Conservation (phyloP, 345 rosid species). For the Acer yangbiense region DNA sequence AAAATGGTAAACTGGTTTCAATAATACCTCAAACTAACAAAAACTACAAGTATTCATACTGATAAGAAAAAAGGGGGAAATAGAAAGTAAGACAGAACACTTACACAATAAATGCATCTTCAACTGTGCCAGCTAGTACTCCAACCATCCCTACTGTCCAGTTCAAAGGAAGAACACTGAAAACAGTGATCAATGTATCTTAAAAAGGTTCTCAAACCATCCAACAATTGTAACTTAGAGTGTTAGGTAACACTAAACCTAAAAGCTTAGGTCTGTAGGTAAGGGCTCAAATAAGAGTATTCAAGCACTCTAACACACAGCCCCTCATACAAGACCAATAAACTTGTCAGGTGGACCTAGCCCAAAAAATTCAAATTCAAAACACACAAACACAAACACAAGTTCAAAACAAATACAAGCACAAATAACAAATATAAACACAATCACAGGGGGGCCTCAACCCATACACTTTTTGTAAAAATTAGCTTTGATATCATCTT, state of each 20-base stretch:
- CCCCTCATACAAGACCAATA: too few relatives aligned
- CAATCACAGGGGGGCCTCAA: too few relatives aligned
- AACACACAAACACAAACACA: too few relatives aligned
- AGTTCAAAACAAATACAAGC: too few relatives aligned
- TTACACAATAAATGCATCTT: constrained; percentile 64
- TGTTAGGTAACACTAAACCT: neutral
- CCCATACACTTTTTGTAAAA: too few relatives aligned
- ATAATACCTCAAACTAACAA: neutral
- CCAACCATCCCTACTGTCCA: constrained; percentile 89
- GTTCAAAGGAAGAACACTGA: constrained; percentile 74
- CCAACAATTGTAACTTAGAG: neutral
- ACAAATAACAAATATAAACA: too few relatives aligned
- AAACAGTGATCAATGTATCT: constrained; percentile 1
- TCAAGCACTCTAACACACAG: too few relatives aligned
- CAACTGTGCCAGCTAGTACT: constrained; percentile 58
- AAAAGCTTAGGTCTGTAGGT: too few relatives aligned
- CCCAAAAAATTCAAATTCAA: too few relatives aligned
- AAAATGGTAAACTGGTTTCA: constrained; percentile 9
- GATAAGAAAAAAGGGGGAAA: neutral
- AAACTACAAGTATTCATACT: neutral
- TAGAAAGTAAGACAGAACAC: constrained; percentile 11
- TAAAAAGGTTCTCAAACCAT: neutral
- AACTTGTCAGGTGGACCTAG: too few relatives aligned
- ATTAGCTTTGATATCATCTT: too few relatives aligned
- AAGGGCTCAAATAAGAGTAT: too few relatives aligned